These are phyloP conservation scores for Phytophthora nicotianae DNA, from an alignment of 352 stramenopile species.

Conservation along the genomic window DNA sequence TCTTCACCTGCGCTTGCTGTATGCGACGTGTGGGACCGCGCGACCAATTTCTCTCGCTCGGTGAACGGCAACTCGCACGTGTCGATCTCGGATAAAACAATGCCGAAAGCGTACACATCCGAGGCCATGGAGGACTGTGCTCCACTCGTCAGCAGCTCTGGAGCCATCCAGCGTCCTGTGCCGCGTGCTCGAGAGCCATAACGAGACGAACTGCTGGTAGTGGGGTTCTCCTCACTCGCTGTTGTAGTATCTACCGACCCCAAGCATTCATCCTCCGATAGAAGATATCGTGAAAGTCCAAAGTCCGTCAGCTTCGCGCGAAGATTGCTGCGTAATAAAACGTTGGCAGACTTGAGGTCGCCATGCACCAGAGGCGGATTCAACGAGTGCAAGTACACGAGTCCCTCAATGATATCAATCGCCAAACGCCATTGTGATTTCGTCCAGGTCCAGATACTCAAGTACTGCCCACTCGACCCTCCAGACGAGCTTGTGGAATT, in stretches of 20 bases:
- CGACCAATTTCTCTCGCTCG: conserved; percentile 32
- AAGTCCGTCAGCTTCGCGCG: conserved; percentile 52
- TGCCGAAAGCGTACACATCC: conserved; percentile 89
- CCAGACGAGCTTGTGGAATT: conserved; percentile 12
- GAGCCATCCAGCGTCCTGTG: conserved; percentile 83
- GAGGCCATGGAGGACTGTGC: conserved; percentile 74
- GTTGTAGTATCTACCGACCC: neutral
- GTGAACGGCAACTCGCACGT: conserved; percentile 68
- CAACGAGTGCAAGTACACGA: conserved; percentile 56
- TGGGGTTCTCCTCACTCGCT: neutral
- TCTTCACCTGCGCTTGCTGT: conserved; percentile 15
- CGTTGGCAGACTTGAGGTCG: conserved; percentile 48
- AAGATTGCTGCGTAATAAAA: conserved; percentile 42
- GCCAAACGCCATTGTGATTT: conserved; percentile 46
- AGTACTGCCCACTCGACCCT: conserved; percentile 25
- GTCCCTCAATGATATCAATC: conserved; percentile 52
- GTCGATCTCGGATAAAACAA: conserved; percentile 84
- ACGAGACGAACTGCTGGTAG: conserved; percentile 5
- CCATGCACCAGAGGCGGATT: conserved; percentile 43
- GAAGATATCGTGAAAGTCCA: conserved; percentile 43
- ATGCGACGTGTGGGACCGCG: conserved; percentile 12
- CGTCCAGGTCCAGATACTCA: conserved; percentile 50
- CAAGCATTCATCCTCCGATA: conserved; percentile 1
- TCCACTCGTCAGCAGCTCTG: conserved; percentile 78
- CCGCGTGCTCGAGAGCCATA: conserved; percentile 36